Evolutionary conservation across 345 rosid species (phyloP).

Genomic region (Brassica nigra): DNA sequence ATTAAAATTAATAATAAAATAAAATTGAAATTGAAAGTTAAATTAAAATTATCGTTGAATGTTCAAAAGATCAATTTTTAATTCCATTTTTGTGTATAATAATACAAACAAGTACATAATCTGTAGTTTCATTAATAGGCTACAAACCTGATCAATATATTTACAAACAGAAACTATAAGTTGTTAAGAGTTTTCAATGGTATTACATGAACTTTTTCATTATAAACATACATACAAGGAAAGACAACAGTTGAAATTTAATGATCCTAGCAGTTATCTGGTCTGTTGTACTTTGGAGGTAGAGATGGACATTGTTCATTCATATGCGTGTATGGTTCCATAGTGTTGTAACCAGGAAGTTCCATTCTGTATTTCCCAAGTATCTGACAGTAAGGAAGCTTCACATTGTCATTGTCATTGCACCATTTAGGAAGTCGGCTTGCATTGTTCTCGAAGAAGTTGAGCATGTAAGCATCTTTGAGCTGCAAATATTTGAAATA

Average conservation of each 20-base stretch:
- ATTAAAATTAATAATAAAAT: too few species aligned
- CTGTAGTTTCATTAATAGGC: background rate
- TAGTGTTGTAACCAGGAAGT: slow-evolving; percentile 79
- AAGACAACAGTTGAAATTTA: background rate
- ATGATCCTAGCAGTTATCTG: slow-evolving; percentile 56
- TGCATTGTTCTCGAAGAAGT: slow-evolving; percentile 67
- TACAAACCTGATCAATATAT: slow-evolving; percentile 21
- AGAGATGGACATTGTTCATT: slow-evolving; percentile 83
- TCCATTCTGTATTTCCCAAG: slow-evolving; percentile 89
- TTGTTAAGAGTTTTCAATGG: background rate
- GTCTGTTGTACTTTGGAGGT: slow-evolving; percentile 76
- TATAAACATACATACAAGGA: slow-evolving; percentile 18
- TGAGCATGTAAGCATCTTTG: slow-evolving; percentile 82
- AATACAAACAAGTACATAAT: slow-evolving; percentile 12
- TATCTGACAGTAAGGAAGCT: slow-evolving; percentile 91
- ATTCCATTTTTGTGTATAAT: background rate
- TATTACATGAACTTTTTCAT: background rate
- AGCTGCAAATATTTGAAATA: slow-evolving; percentile 48
- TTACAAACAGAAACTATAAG: slow-evolving; percentile 4
- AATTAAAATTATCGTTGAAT: too few species aligned
- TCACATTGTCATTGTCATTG: slow-evolving; percentile 69
- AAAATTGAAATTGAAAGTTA: too few species aligned
- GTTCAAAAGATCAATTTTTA: background rate
- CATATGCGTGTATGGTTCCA: slow-evolving; percentile 88
- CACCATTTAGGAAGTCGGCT: slow-evolving; percentile 93